A percentile compares a stretch with the other conserved stretches of the same genome.
These are phyloP conservation scores for Cicer judaicum DNA, from an alignment of 306 rosid species.

Conservation along the genomic window DNA sequence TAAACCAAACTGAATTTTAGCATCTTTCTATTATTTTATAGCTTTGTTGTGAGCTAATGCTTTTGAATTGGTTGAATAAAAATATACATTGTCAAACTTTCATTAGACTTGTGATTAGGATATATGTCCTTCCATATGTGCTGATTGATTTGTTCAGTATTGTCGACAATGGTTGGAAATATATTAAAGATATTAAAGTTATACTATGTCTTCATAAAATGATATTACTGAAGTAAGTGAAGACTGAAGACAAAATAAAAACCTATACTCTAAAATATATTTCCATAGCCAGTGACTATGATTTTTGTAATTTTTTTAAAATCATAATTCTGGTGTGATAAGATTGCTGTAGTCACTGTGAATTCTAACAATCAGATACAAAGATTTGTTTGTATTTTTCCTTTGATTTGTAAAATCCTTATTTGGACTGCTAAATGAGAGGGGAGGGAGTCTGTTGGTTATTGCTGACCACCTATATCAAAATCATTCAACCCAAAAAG, in stretches of 20 bases:
- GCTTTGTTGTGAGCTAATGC: conserved; percentile 35
- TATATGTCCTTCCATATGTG: not conserved
- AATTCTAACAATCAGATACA: conserved; percentile 15
- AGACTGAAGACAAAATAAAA: conserved; percentile 22
- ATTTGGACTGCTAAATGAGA: not conserved
- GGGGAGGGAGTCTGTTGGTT: not conserved
- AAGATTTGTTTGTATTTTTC: not conserved
- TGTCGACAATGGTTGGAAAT: conserved; percentile 5
- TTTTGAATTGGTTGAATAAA: conserved; percentile 38
- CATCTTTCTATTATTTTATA: conserved; percentile 18
- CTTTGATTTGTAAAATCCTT: conserved; percentile 13
- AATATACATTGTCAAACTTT: conserved; percentile 7
- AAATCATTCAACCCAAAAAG: not conserved
- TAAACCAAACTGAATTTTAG: conserved; percentile 21
- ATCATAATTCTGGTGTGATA: not conserved
- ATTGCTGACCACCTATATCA: not conserved
- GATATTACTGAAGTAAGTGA: conserved; percentile 17
- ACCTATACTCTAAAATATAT: not conserved
- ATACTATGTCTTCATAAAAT: conserved; percentile 7
- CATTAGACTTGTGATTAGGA: conserved; percentile 13
- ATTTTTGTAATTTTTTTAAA: not conserved
- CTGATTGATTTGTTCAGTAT: conserved; percentile 11
- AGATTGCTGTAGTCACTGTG: not conserved
- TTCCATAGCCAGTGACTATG: not conserved
- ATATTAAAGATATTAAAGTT: conserved; percentile 1